phyloP scores from a whole-genome alignment of 1,284 basidiomycete species.

The Cryptococcus sp. region DNA sequence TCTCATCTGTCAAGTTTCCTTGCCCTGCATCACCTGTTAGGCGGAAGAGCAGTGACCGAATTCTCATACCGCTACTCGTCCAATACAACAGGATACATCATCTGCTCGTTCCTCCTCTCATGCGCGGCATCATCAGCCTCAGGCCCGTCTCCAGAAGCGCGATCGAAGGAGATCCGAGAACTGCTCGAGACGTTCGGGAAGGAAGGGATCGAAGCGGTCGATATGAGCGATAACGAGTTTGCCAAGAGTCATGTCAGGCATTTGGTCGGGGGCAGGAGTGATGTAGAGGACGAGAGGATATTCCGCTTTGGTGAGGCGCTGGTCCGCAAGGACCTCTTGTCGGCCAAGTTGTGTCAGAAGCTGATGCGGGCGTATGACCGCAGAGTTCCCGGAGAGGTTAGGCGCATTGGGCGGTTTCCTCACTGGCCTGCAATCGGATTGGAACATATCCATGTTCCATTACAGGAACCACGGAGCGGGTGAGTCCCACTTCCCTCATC shows the following conservation, averaged over 20 bases:
- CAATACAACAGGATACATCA: conserved; percentile 73
- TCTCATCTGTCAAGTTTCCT: conserved; percentile 68
- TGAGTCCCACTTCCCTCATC: conserved; percentile 51
- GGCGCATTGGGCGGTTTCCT: conserved; percentile 89
- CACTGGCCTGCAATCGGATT: conserved; percentile 73
- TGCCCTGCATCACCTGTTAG: conserved; percentile 79
- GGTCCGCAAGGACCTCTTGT: not conserved
- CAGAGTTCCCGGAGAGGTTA: conserved; percentile 96
- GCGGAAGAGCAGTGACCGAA: conserved; percentile 92
- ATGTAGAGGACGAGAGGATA: conserved; percentile 80
- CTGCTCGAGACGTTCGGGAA: conserved; percentile 66
- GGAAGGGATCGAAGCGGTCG: conserved; percentile 76
- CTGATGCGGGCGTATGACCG: not conserved
- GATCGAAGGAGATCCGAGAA: conserved; percentile 67
- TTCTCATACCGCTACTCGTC: conserved; percentile 83
- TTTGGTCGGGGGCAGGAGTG: conserved; percentile 82
- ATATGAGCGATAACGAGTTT: conserved; percentile 93
- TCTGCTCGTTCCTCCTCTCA: conserved; percentile 81
- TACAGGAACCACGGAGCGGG: conserved; percentile 96
- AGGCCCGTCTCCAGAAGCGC: conserved; percentile 54
- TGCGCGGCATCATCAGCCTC: conserved; percentile 53
- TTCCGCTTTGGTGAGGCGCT: conserved; percentile 81
- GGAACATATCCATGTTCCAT: conserved; percentile 97
- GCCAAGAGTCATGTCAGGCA: conserved; percentile 94
- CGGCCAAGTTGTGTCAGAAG: not conserved